Base-by-base conservation (phyloP, 768 basidiomycete genomes). In the Termitomyces eurrhizus region DNA sequence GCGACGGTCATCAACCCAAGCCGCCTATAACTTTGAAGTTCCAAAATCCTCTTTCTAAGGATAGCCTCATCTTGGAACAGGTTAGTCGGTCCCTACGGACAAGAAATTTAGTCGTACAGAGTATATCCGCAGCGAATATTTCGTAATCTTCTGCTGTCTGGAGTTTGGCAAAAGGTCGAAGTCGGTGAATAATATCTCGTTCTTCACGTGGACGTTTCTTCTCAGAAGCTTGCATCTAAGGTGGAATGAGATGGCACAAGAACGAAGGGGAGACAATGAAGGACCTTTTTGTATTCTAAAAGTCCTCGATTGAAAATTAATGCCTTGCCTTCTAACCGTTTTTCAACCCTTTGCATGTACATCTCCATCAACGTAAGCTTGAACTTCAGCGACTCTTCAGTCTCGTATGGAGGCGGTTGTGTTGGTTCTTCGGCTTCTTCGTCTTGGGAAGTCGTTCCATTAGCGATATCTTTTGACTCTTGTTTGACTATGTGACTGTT, bases 101-200 rank as follows among this genome's bases (percentile, higher is more conserved):
- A 41, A 12, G 35, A 32, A 33, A 26, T 49, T 24, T 26, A 2
- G 4, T 72, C 90, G 54, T 78, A 98, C 95, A 98, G 29, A 98
- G 80, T 61, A 98, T 83, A 58, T 97, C 96, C 12, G 93, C 83
- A 5, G 89, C 80, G 69, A 98, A 92, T 3, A 80, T 80, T 70
- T 99, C 97, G 66, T 89, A 95, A 68, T 99, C 96, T 60, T 91
- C 86, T 1, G 90, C 89, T 0, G 93, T 95, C 70, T 97, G 95
- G 39, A 98, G 76, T 56, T 88, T 85, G 32, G 96, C 85, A 72
- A 98, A 98, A 3, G 94, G 92, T 64, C 95, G 90, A 57, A 95
- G 80, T 29, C 95, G 86, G 66, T 93, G 87, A 26, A 94, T 74
- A 58, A 98, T 88, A 63, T 98, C 97, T 64, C 90, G 86, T 67